Evolutionary conservation across 2,329 filamentous ascomycete genomes (phyloP), one percentile per base, ranked within the genome.

Genomic region (Elsinoe batatas): DNA sequence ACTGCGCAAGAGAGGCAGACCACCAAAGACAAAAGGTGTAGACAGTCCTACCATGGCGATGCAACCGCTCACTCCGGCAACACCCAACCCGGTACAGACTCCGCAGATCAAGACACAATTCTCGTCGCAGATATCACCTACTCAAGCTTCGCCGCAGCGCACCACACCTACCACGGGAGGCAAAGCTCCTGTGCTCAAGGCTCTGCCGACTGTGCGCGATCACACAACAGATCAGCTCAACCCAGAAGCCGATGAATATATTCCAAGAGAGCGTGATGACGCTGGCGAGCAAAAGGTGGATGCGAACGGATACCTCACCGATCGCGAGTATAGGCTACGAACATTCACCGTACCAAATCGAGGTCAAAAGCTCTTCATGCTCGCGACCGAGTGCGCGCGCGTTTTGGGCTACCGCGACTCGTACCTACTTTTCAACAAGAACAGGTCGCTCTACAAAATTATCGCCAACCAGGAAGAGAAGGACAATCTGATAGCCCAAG

Each of bases 351-450:
- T 98, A 3, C 90, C 91, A 15, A 85, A 94, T 65, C 80, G 93
- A 63, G 90, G 88, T 26, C 85, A 94, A 62, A 96, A 96, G 72
- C 80, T 97, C 5, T 98, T 97, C 73, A 98, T 98, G 93, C 81
- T 98, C 53, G 93, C 93, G 35, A 98, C 93, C 13, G 93, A 98
- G 72, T 97, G 93, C 68, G 93, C 93, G 20, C 83, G 93, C 62
- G 90, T 96, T 3, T 77, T 97, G 18, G 88, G 90, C 46, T 98
- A 98, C 69, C 82, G 93, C 59, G 93, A 98, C 70, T 96, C 91
- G n/a, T 98, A 98, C 69, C 78, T 98, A 35, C 76, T 98, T 13
- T 98, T 98, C 76, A 97, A 97, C 79, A 96, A 97, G 75, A 97
- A 98, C 70, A 80, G 91, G 61, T 97, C 93, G 1, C 76, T 98